Evolutionary conservation across 2,329 filamentous ascomycete species (phyloP).

Genomic region (Nemania sp.): DNA sequence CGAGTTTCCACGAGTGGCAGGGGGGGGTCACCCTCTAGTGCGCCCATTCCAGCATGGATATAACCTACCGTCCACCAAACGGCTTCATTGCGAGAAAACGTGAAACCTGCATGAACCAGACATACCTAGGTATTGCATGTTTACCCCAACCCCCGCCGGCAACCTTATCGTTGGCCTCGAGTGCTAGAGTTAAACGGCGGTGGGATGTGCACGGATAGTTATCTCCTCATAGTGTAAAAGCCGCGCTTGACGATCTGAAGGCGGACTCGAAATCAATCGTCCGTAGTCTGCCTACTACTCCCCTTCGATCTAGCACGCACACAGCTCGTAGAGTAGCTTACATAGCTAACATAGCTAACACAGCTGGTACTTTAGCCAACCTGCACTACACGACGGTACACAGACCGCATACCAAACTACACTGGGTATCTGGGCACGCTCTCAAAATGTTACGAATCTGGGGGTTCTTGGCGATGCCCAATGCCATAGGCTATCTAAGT

Average conservation of each 20-base stretch:
- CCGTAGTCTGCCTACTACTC: constrained; percentile 1
- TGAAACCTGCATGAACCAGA: constrained; percentile 27
- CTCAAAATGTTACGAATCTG: not conserved
- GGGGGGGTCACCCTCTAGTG: not conserved
- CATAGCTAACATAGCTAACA: constrained; percentile 3
- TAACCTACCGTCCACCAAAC: not conserved
- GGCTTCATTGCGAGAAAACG: not conserved
- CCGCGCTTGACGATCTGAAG: constrained; percentile 16
- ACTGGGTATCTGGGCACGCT: not conserved
- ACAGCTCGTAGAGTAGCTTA: too few relatives aligned
- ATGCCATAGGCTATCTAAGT: too few relatives aligned
- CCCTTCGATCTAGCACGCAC: constrained; percentile 3
- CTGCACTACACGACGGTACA: too few relatives aligned
- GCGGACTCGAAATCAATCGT: constrained; percentile 7
- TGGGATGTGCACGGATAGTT: constrained; percentile 10
- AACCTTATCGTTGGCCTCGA: constrained; percentile 2
- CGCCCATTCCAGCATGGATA: too few relatives aligned
- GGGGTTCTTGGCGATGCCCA: constrained; percentile 4
- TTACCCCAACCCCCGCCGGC: constrained; percentile 11
- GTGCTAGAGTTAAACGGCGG: constrained; percentile 9
- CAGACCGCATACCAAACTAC: not conserved
- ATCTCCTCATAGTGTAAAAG: not conserved
- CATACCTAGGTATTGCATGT: too few relatives aligned
- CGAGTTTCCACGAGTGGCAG: constrained; percentile 10
- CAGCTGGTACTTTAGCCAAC: too few relatives aligned